Evolutionary conservation across 2,329 filamentous ascomycete species (phyloP).

Genomic region (Neofusicoccum laricinum): DNA sequence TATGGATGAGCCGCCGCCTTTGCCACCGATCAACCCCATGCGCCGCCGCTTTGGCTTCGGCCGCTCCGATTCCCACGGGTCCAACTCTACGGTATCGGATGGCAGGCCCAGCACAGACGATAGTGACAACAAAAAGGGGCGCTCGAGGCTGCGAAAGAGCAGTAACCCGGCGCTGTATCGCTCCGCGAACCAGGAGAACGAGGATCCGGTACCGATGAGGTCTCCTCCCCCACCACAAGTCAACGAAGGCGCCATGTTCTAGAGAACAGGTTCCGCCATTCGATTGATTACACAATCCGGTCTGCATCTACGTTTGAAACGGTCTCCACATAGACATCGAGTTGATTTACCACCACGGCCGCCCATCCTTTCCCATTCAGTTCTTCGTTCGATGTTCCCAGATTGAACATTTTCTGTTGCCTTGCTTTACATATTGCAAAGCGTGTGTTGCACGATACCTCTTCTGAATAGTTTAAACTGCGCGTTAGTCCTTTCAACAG

Average conservation of each 20-base stretch:
- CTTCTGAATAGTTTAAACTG: background rate
- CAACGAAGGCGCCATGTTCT: slow-evolving; percentile 18
- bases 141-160: background rate
- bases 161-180: slow-evolving; percentile 10
- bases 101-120: slow-evolving; percentile 13
- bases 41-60: slow-evolving; percentile 49
- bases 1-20: slow-evolving; percentile 46
- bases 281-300: background rate
- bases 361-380: background rate
- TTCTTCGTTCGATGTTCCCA: background rate
- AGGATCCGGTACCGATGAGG: background rate
- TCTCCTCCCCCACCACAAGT: slow-evolving; percentile 5
- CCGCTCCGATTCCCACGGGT: slow-evolving; percentile 34
- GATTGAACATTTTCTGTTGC: background rate
- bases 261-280: background rate
- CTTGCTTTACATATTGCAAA: slow-evolving; percentile 1
- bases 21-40: slow-evolving; percentile 60
- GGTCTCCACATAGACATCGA: background rate
- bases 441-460: slow-evolving; percentile 14
- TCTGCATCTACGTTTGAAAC: background rate
- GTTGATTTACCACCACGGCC: background rate
- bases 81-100: slow-evolving; percentile 2
- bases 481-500: background rate
- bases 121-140: slow-evolving; percentile 2
- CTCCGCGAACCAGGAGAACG: background rate